Evolutionary conservation across 352 stramenopile genomes (phyloP).

Genomic region (Thalassiosira ordinaria): DNA sequence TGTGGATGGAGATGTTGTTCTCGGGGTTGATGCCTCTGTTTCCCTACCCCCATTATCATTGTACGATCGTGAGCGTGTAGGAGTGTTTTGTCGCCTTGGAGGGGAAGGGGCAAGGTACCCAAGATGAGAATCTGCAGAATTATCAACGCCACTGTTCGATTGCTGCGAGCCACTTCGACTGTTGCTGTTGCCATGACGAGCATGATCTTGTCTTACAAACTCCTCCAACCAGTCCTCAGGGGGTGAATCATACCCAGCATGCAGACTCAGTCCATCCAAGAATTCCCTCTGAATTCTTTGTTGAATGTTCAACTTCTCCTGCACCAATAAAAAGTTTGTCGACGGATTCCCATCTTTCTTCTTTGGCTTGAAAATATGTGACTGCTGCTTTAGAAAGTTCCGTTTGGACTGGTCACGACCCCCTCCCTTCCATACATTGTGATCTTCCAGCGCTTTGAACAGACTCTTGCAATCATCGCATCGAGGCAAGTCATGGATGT

Average conservation of each 20-base stretch:
- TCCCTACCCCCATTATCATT: conserved; percentile 11
- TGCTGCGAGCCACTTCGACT: neutral
- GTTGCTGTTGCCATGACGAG: conserved; percentile 38
- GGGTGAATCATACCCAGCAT: conserved; percentile 10
- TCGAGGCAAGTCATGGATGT: conserved; percentile 53
- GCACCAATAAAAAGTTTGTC: conserved; percentile 59
- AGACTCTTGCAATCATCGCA: conserved; percentile 56
- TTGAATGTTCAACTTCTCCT: conserved; percentile 57
- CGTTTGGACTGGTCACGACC: neutral
- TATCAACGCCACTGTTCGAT: conserved; percentile 6
- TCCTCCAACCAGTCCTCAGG: conserved; percentile 58
- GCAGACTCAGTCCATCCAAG: neutral
- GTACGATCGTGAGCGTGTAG: conserved; percentile 6
- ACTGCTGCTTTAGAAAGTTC: conserved; percentile 39
- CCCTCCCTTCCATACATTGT: conserved; percentile 50
- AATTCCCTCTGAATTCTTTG: conserved; percentile 43
- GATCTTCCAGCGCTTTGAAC: conserved; percentile 36
- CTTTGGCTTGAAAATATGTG: conserved; percentile 59
- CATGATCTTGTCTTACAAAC: conserved; percentile 57
- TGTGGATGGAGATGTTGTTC: conserved; percentile 8
- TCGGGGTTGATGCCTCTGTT: conserved; percentile 1
- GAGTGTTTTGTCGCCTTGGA: conserved; percentile 8
- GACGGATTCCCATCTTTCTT: conserved; percentile 61
- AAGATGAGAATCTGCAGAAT: conserved; percentile 30
- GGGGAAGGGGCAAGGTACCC: conserved; percentile 24